Conservation (phyloP, 352 stramenopile genomes). For the Aphanomyces astaci region DNA sequence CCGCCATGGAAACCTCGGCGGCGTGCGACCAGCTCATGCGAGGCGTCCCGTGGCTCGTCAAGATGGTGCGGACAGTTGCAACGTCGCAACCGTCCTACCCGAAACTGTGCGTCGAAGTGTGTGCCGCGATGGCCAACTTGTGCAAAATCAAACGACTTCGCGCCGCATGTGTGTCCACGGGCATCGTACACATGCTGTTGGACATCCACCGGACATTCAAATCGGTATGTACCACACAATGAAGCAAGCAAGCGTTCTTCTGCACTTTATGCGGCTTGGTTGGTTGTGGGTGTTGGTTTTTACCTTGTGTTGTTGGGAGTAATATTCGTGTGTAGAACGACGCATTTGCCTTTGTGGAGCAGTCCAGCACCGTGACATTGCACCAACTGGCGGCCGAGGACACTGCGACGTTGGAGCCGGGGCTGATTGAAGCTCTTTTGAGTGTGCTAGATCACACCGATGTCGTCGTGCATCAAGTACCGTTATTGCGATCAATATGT, state of each 20-base stretch:
- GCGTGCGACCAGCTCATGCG: conserved; percentile 32
- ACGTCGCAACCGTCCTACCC: conserved; percentile 15
- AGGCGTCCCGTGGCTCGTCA: conserved; percentile 3
- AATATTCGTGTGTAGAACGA: neutral
- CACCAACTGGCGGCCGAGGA: conserved; percentile 62
- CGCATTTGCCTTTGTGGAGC: conserved; percentile 26
- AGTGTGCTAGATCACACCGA: conserved; percentile 17
- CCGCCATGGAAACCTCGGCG: conserved; percentile 46
- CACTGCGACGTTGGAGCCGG: conserved; percentile 32
- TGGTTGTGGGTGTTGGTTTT: no score
- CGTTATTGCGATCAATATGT: neutral
- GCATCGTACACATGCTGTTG: conserved; percentile 28
- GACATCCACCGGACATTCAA: conserved; percentile 49
- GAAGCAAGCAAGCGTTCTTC: no score
- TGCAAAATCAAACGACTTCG: conserved; percentile 56
- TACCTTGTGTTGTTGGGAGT: conserved; percentile 15
- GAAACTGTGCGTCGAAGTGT: conserved; percentile 49
- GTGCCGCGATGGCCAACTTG: conserved; percentile 56
- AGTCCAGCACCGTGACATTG: conserved; percentile 58
- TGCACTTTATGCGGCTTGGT: no score
- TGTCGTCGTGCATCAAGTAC: conserved; percentile 10
- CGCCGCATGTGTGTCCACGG: conserved; percentile 31
- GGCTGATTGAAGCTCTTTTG: conserved; percentile 18
- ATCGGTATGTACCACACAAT: no score
- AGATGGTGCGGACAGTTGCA: neutral